A percentile compares a stretch with the other conserved stretches of the same genome.
Conservation (phyloP, 2,329 filamentous ascomycete genomes). For the Claviceps quebecensis region DNA sequence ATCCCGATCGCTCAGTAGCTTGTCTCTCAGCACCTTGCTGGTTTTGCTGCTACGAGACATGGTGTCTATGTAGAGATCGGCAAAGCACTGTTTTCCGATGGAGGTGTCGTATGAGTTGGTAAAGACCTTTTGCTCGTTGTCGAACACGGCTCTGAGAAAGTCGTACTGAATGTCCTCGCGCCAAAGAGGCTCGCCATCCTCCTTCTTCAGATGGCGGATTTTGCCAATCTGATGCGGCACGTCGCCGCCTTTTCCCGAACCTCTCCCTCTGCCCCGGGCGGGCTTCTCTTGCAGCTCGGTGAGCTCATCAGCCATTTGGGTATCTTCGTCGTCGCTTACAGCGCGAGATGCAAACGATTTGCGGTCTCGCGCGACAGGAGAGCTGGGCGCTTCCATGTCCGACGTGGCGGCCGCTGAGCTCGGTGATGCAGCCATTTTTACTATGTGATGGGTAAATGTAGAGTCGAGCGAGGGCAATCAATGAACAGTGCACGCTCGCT, state of each 20-base stretch:
- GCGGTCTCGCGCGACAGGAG: constrained; percentile 26
- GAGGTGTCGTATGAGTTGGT: constrained; percentile 73
- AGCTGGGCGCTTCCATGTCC: constrained; percentile 32
- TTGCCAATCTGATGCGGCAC: constrained; percentile 41
- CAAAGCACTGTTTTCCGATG: constrained; percentile 61
- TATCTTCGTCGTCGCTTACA: constrained; percentile 34
- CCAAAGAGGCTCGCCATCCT: constrained; percentile 79
- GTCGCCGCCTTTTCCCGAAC: constrained; percentile 19
- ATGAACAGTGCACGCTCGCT: not conserved
- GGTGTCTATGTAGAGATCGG: constrained; percentile 93
- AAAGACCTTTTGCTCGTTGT: constrained; percentile 62
- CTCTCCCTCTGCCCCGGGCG: constrained; percentile 21
- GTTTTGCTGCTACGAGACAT: constrained; percentile 99
- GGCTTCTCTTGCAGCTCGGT: constrained; percentile 29
- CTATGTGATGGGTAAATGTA: not conserved
- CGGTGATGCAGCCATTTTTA: constrained; percentile 26
- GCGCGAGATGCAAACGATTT: constrained; percentile 34
- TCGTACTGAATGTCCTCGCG: constrained; percentile 79
- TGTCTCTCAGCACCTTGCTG: constrained; percentile 95
- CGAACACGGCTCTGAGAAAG: constrained; percentile 68
- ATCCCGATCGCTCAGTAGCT: constrained; percentile 79
- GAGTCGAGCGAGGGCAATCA: not conserved
- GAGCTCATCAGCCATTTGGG: constrained; percentile 26
- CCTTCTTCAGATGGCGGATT: constrained; percentile 75
- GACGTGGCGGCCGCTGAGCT: constrained; percentile 27